These are phyloP conservation scores for Paecilomyces variotii DNA, from an alignment of 2,329 filamentous ascomycete species.

Conservation along the genomic window DNA sequence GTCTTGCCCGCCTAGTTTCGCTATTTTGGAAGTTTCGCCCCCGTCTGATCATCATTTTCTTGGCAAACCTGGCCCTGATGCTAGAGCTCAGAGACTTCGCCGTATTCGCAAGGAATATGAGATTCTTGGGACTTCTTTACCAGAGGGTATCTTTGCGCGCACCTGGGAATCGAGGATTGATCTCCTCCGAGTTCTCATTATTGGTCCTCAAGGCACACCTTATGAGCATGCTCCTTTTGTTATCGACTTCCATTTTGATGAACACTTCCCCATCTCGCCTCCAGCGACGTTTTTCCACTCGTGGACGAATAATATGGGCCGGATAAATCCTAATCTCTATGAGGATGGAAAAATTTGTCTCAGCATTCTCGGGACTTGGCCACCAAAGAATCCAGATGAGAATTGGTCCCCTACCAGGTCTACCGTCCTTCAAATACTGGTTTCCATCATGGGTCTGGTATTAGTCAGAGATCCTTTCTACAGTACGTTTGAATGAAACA, in stretches of 20 bases:
- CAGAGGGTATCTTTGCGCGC: slow-evolving; percentile 49
- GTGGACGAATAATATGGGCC: slow-evolving; percentile 46
- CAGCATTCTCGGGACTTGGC: slow-evolving; percentile 53
- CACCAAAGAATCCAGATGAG: slow-evolving; percentile 44
- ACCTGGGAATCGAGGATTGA: slow-evolving; percentile 54
- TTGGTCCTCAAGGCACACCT: slow-evolving; percentile 52
- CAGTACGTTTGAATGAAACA: slow-evolving; percentile 30
- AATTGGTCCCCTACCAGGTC: slow-evolving; percentile 46
- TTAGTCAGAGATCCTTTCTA: slow-evolving; percentile 55
- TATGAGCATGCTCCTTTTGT: slow-evolving; percentile 55
- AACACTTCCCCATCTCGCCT: slow-evolving; percentile 44
- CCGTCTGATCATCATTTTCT: slow-evolving; percentile 39
- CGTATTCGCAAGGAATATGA: slow-evolving; percentile 51
- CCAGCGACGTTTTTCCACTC: slow-evolving; percentile 53
- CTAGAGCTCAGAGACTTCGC: slow-evolving; percentile 27
- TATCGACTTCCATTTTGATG: slow-evolving; percentile 49
- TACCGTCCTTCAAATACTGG: slow-evolving; percentile 49
- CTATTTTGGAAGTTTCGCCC: slow-evolving; percentile 34
- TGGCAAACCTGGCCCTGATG: slow-evolving; percentile 15
- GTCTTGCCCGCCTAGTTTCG: slow-evolving; percentile 23
- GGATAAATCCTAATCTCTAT: slow-evolving; percentile 56
- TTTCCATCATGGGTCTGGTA: slow-evolving; percentile 50
- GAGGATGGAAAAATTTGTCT: slow-evolving; percentile 56
- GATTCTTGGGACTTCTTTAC: slow-evolving; percentile 48
- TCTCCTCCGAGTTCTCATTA: slow-evolving; percentile 49